Evolutionary conservation across 768 basidiomycete species (phyloP).

Genomic region (Tricholoma furcatifolium): DNA sequence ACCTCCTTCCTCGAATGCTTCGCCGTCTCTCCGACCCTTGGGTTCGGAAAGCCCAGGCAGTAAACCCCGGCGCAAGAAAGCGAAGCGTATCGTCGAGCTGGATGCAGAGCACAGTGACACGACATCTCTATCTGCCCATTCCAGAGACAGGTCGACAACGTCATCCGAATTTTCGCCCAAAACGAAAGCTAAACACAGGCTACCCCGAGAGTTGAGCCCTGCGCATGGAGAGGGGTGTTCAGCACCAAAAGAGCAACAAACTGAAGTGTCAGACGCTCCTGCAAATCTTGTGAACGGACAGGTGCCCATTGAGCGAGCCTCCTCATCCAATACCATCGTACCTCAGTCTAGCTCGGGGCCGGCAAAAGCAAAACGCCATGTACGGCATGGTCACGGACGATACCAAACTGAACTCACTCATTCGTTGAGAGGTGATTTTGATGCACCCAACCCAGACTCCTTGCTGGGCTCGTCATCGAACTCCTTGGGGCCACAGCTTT

Average conservation of each 20-base stretch:
- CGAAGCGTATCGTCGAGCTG: constrained; percentile 78
- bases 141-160: constrained; percentile 31
- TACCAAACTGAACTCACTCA: constrained; percentile 48
- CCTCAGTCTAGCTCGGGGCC: background rate
- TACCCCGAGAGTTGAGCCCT: constrained; percentile 12
- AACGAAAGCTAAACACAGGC: constrained; percentile 21
- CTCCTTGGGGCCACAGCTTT: constrained; percentile 5
- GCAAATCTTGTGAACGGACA: constrained; percentile 8
- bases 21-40: constrained; percentile 41
- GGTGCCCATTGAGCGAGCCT: background rate
- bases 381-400: constrained; percentile 52
- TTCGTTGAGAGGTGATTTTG: constrained; percentile 16
- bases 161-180: constrained; percentile 20
- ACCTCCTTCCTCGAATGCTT: constrained; percentile 39
- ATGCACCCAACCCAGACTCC: constrained; percentile 11
- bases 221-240: constrained; percentile 1
- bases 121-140: constrained; percentile 26
- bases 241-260: constrained; percentile 18
- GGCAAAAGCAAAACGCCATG: constrained; percentile 21
- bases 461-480: background rate
- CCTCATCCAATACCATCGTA: constrained; percentile 4
- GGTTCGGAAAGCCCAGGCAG: constrained; percentile 33
- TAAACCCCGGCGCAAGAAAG: constrained; percentile 56
- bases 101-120: constrained; percentile 48
- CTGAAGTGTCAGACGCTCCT: constrained; percentile 14